Evolutionary conservation across 2,329 filamentous ascomycete genomes (phyloP).

Genomic region (Cercospora sp.): DNA sequence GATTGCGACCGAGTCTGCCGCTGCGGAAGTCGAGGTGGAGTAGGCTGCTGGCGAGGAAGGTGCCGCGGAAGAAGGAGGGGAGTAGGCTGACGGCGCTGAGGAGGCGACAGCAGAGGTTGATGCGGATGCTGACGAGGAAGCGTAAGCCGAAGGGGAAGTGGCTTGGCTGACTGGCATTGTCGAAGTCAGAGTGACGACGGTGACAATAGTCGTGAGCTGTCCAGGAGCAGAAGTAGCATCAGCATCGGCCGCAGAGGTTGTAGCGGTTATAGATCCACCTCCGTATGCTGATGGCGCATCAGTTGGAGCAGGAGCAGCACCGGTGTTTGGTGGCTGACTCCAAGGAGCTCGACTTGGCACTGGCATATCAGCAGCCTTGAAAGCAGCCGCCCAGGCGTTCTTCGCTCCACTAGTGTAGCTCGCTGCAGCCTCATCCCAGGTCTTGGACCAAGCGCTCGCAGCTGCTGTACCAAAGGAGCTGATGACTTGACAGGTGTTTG

Average conservation of each 20-base stretch:
- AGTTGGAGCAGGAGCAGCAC: conserved; percentile 6
- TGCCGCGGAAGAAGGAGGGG: conserved; percentile 6
- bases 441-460: conserved; percentile 19
- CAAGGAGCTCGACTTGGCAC: conserved; percentile 18
- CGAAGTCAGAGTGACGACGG: conserved; percentile 23
- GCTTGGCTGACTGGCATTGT: conserved; percentile 16
- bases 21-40: conserved; percentile 9
- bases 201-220: conserved; percentile 22
- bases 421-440: conserved; percentile 19
- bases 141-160: conserved; percentile 3
- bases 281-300: conserved; percentile 1
- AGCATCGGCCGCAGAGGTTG: background rate
- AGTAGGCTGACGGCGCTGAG: conserved; percentile 5
- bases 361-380: conserved; percentile 20
- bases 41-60: conserved; percentile 13
- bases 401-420: conserved; percentile 22
- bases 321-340: conserved; percentile 7
- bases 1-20: background rate
- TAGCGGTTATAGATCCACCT: background rate
- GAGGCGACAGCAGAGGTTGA: conserved; percentile 4
- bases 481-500: conserved; percentile 27
- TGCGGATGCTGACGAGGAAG: background rate
- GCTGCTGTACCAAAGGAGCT: conserved; percentile 25
- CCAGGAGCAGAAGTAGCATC: background rate
- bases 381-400: conserved; percentile 20